phyloP scores from a whole-genome alignment of 345 rosid genomes.

The Acer campestre region DNA sequence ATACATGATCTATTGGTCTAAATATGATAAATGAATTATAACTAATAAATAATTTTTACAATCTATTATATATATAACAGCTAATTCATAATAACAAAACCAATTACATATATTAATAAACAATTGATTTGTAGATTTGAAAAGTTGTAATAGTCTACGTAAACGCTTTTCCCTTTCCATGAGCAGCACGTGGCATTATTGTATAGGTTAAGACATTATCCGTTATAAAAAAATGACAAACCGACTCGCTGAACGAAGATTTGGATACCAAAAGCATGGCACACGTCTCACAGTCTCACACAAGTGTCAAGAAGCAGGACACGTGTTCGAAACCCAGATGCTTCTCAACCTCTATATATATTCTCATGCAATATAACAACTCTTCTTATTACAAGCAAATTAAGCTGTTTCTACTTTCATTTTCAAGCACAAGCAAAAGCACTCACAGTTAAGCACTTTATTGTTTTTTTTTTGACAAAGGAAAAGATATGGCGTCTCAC shows the following conservation, averaged over 20 bases:
- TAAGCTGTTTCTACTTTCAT: neutral
- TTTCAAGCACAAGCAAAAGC: neutral
- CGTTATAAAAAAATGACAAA: neutral
- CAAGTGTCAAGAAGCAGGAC: conserved; percentile 29
- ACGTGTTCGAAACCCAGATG: conserved; percentile 4
- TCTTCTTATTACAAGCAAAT: neutral
- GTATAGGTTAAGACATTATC: neutral
- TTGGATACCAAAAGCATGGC: neutral
- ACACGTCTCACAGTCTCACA: conserved; percentile 25
- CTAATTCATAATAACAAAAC: too few species aligned
- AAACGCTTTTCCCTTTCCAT: too few species aligned
- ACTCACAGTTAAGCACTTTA: too few species aligned
- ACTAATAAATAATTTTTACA: too few species aligned
- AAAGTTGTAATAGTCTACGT: too few species aligned
- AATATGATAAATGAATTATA: too few species aligned
- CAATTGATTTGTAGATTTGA: too few species aligned
- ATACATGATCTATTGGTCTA: too few species aligned
- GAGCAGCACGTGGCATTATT: neutral
- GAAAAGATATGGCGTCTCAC: conserved; percentile 54
- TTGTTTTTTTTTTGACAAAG: neutral
- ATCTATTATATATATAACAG: too few species aligned
- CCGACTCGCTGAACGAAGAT: conserved; percentile 17
- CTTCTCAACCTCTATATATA: neutral
- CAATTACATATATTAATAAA: too few species aligned
- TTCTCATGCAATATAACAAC: neutral